phyloP scores from a whole-genome alignment of 225 moss, liverwort and hornwort genomes.

The Thuidium tamariscinum region DNA sequence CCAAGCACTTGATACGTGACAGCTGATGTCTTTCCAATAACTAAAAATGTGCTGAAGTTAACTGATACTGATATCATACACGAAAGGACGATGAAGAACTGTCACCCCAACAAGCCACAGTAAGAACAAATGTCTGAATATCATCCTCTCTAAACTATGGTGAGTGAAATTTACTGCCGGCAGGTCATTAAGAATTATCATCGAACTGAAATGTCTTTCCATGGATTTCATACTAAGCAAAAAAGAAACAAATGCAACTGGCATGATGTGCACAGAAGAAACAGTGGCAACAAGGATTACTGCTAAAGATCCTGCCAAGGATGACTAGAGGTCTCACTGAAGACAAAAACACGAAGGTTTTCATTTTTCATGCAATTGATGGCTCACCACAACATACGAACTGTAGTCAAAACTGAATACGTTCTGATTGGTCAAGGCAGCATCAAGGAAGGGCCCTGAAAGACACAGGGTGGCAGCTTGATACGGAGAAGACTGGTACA shows the following conservation, averaged over 20 bases:
- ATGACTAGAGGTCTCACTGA: background rate
- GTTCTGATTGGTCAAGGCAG: slow-evolving; percentile 73
- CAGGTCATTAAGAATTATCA: background rate
- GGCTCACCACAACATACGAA: slow-evolving; percentile 56
- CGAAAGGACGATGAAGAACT: slow-evolving; percentile 84
- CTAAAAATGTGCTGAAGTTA: slow-evolving; percentile 73
- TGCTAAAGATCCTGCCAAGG: too few species aligned
- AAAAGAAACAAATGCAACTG: background rate
- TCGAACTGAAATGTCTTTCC: background rate
- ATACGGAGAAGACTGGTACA: slow-evolving; percentile 54
- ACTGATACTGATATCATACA: slow-evolving; percentile 94
- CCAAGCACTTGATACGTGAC: slow-evolving; percentile 67
- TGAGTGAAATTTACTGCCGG: background rate
- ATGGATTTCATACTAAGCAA: background rate
- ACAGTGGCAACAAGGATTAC: too few species aligned
- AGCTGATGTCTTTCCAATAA: slow-evolving; percentile 57
- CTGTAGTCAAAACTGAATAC: slow-evolving; percentile 79
- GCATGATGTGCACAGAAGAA: background rate
- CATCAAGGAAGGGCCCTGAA: slow-evolving; percentile 91
- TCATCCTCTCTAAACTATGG: background rate
- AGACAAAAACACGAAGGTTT: background rate
- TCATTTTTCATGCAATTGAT: background rate
- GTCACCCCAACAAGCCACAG: slow-evolving; percentile 21
- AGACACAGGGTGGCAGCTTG: slow-evolving; percentile 68
- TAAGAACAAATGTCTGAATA: background rate